Base-by-base conservation (phyloP, 768 basidiomycete species). In the Hydnomerulius pinastri region DNA sequence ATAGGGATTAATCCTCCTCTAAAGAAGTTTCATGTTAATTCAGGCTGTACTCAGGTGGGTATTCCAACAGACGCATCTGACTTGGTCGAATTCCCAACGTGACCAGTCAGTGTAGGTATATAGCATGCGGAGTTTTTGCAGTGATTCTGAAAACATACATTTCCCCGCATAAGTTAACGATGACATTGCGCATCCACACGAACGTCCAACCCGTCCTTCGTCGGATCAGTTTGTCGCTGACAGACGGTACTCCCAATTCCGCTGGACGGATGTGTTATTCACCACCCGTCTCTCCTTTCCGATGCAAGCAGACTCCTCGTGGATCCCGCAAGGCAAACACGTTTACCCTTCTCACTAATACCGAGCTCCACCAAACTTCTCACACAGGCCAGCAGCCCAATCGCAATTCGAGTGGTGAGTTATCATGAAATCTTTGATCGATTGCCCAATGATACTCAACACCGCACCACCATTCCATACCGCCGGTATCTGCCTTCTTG, bases 261-360 rank as follows among this genome's bases (percentile, higher is more conserved):
- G 48, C 50, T 51, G 42, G 46, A 30, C 55, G 46, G 55, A 47
- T 40, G 27, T 36, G 32, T 18, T 51, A 41, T 50, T 57, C 58
- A n/a, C 57, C 60, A 54, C 46, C 56, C 51, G 42, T 47, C 44
- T 51, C 62, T 51, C 54, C 62, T 55, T 48, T 59, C 38, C 55
- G 47, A 46, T 43, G 43, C 53, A 67, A 61, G 50, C 57, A 46
- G 38, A 45, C 48, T 20, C 67, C 67, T 63, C 62, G 58, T 61
- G 62, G 59, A 30, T 44, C 48, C 48, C 56, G 66, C 64, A 64
- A 68, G 68, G 67, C 50, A 1, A 46, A 68, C 64, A 70, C 64
- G 60, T 62, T 66, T 60, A 48, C 55, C 5, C 43, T 53, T 51
- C 57, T 69, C 57, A 68, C 68, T 60, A 70, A 68, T 48, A 49